Conservation (phyloP, 805 yeast genomes). For the Zygotorulaspora sp. region DNA sequence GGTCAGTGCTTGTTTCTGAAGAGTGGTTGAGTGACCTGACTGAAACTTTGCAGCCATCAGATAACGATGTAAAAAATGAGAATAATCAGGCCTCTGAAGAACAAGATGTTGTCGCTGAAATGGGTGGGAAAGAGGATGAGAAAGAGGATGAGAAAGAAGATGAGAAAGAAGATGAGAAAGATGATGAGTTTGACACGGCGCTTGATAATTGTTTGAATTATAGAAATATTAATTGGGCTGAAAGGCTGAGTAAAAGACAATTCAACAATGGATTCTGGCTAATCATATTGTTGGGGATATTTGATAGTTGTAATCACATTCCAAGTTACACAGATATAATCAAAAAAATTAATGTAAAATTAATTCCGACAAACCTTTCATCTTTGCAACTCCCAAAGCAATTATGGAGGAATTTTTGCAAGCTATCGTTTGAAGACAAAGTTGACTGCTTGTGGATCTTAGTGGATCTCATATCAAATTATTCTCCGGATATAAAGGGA, state of each 20-base stretch:
- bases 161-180: conserved; percentile 25
- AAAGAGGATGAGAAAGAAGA: conserved; percentile 26
- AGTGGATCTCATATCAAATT: conserved; percentile 48
- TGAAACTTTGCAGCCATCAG: not conserved
- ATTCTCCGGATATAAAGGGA: conserved; percentile 30
- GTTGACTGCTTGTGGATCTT: conserved; percentile 57
- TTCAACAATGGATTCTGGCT: conserved; percentile 88
- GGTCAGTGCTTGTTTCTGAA: conserved; percentile 30
- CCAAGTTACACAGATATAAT: conserved; percentile 31
- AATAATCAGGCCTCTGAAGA: not conserved
- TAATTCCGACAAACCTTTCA: conserved; percentile 42
- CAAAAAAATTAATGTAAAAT: conserved; percentile 49
- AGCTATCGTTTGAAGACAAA: conserved; percentile 50
- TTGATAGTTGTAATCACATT: conserved; percentile 37
- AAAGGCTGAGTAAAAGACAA: conserved; percentile 63
- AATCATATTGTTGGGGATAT: conserved; percentile 65
- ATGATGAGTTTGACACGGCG: conserved; percentile 15
- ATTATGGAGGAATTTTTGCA: conserved; percentile 51
- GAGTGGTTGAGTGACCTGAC: conserved; percentile 25
- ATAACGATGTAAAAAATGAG: conserved; percentile 6
- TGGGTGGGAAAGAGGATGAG: conserved; percentile 18
- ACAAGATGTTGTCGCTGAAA: conserved; percentile 14
- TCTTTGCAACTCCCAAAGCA: conserved; percentile 33
- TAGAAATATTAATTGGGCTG: conserved; percentile 69
- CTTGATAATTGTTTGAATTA: conserved; percentile 46